These are phyloP conservation scores for Moesziomyces parantarcticus DNA, from an alignment of 1,284 basidiomycete species.

Conservation along the genomic window DNA sequence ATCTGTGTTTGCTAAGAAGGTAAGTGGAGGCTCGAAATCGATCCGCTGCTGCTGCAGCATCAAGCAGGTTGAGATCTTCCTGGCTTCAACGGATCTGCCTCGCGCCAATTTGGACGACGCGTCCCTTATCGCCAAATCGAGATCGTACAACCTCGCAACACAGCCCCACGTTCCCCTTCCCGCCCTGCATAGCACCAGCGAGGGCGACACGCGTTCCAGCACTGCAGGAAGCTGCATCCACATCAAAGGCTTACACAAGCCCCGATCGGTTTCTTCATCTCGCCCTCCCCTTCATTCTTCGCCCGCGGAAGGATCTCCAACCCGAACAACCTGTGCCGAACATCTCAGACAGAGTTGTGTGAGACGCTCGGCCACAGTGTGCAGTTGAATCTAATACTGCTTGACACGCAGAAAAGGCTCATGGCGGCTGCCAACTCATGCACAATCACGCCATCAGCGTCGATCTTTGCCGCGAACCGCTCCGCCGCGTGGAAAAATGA, in stretches of 20 bases:
- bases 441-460: conserved; percentile 11
- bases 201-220: neutral
- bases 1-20: neutral
- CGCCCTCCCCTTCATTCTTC: no score
- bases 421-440: neutral
- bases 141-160: neutral
- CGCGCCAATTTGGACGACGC: no score
- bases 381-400: no score
- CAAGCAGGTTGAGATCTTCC: neutral
- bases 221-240: no score
- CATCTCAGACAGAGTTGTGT: no score
- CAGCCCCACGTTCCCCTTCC: neutral
- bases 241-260: neutral
- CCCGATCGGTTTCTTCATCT: neutral
- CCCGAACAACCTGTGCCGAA: no score
- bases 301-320: no score
- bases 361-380: no score
- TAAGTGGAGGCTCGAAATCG: neutral
- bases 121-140: neutral
- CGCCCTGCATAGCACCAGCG: no score
- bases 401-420: no score
- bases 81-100: neutral
- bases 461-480: no score
- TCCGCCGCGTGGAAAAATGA: no score
- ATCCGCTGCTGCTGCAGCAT: neutral